These are phyloP conservation scores for Pezizomycotina sp. DNA, from an alignment of 2,329 filamentous ascomycete genomes.

Conservation along the genomic window DNA sequence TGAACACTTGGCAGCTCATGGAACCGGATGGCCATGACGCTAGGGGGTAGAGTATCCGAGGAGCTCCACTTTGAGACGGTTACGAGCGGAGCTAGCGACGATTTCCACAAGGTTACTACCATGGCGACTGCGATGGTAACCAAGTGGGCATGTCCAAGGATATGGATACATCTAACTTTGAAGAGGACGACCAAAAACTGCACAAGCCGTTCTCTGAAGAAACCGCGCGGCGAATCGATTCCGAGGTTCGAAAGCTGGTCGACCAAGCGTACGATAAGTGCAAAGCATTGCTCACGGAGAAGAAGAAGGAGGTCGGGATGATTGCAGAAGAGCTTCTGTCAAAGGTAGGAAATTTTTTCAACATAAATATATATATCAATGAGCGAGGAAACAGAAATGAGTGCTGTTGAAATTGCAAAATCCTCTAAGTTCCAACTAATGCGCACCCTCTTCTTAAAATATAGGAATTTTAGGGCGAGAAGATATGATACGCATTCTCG, in stretches of 20 bases:
- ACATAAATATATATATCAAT: background rate
- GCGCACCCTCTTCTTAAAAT: too few species aligned
- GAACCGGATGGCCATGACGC: slow-evolving; percentile 99
- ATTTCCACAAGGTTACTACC: slow-evolving; percentile 94
- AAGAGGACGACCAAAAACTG: slow-evolving; percentile 60
- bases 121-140: slow-evolving; percentile 98
- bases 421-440: too few species aligned
- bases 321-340: slow-evolving; percentile 81
- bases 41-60: slow-evolving; percentile 86
- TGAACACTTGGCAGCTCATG: slow-evolving; percentile 92
- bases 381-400: too few species aligned
- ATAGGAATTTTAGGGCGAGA: slow-evolving; percentile 83
- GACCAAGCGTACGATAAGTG: slow-evolving; percentile 88
- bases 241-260: slow-evolving; percentile 78
- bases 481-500: slow-evolving; percentile 78
- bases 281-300: slow-evolving; percentile 62
- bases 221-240: slow-evolving; percentile 81
- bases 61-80: slow-evolving; percentile 95
- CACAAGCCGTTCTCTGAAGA: slow-evolving; percentile 93
- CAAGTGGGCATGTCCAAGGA: slow-evolving; percentile 96
- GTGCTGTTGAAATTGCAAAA: too few species aligned
- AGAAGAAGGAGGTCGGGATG: slow-evolving; percentile 74
- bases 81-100: slow-evolving; percentile 83
- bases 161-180: slow-evolving; percentile 81
- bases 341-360: slow-evolving; percentile 36